Evolutionary conservation across 768 basidiomycete genomes (phyloP), one percentile per base, ranked within the genome.

Genomic region (Guyanaporus albipodus): DNA sequence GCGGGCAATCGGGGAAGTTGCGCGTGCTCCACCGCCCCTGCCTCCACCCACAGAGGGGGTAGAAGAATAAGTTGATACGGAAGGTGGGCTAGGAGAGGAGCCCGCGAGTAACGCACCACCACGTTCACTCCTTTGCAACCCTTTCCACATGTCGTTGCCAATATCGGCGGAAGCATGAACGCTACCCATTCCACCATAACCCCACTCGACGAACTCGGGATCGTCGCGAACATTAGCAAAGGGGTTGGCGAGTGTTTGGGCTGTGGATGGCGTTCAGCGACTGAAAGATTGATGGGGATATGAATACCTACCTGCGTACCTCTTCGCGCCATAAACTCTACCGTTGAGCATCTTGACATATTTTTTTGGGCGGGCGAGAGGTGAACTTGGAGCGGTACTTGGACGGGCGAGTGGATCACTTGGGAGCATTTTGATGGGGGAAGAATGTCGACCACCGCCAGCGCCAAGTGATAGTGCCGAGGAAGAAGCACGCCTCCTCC

Each of bases 201-300:
- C 91, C 91, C 91, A 94, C 65, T 94, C 91, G 14, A 91, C 88
- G 55, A 94, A 94, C 60, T 85, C 85, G 26, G 86, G 85, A 0
- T 82, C 78, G 23, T 82, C 80, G 5, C 73, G 72, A 12, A 73
- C 80, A 47, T 73, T 82, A 6, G 77, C 83, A 53, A 87, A 87
- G 0, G 76, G 81, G 57, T 87, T 82, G 6, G 68, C 65, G 40
- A 68, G 68, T 10, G 59, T 60, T 28, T 70, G 67, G 39, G 59
- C 59, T 56, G 17, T 24, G 4, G 47, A 17, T 0, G n/a, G 35
- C 22, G 29, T 28, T 41, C 6, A 24, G 38, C 35, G 11, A 6
- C n/a, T 22, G 14, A 8, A 19, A 33, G 18, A 23, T 2, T 4
- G 19, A 33, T 24, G 2, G 33, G 27, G 22, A 42, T 0, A 8